phyloP scores from a whole-genome alignment of 345 rosid genomes.

The Stellera chamaejasme region DNA sequence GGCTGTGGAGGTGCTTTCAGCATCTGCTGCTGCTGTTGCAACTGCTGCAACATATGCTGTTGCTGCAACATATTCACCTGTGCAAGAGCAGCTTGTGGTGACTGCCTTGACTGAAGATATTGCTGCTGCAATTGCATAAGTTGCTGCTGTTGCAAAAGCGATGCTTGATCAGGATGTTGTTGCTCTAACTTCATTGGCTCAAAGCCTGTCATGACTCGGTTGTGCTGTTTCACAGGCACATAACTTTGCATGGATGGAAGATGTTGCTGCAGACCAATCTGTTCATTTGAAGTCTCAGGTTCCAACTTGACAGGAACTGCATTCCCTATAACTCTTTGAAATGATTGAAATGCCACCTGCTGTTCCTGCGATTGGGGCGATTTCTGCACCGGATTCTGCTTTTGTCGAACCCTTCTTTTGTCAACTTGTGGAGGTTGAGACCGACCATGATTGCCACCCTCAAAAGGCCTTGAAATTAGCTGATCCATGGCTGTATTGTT shows the following conservation, averaged over 20 bases:
- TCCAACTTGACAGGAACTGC: slow-evolving; percentile 55
- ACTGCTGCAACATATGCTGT: slow-evolving; percentile 46
- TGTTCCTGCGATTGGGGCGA: slow-evolving; percentile 48
- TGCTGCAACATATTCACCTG: slow-evolving; percentile 47
- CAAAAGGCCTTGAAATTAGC: slow-evolving; percentile 35
- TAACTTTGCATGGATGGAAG: slow-evolving; percentile 33
- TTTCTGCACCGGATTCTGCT: slow-evolving; percentile 56
- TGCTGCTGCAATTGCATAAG: slow-evolving; percentile 46
- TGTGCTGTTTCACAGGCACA: slow-evolving; percentile 51
- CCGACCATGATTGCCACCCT: slow-evolving; percentile 46
- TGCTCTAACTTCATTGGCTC: slow-evolving; percentile 47
- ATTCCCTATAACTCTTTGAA: slow-evolving; percentile 41
- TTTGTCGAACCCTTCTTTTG: slow-evolving; percentile 42
- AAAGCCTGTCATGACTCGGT: slow-evolving; percentile 34
- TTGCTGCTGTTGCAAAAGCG: slow-evolving; percentile 24
- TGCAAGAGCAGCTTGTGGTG: slow-evolving; percentile 54
- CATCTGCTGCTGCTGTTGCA: slow-evolving; percentile 46
- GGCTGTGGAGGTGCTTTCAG: slow-evolving; percentile 53
- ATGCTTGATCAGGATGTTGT: slow-evolving; percentile 42
- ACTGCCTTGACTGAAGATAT: slow-evolving; percentile 56
- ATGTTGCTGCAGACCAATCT: slow-evolving; percentile 44
- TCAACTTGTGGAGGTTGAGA: slow-evolving; percentile 40
- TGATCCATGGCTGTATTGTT: slow-evolving; percentile 53
- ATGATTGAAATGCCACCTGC: slow-evolving; percentile 40
- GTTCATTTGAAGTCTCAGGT: slow-evolving; percentile 47